A percentile compares a stretch with the other conserved stretches of the same genome.
Evolutionary conservation across 768 basidiomycete genomes (phyloP).

Genomic region (Leucosporidium yakuticum): DNA sequence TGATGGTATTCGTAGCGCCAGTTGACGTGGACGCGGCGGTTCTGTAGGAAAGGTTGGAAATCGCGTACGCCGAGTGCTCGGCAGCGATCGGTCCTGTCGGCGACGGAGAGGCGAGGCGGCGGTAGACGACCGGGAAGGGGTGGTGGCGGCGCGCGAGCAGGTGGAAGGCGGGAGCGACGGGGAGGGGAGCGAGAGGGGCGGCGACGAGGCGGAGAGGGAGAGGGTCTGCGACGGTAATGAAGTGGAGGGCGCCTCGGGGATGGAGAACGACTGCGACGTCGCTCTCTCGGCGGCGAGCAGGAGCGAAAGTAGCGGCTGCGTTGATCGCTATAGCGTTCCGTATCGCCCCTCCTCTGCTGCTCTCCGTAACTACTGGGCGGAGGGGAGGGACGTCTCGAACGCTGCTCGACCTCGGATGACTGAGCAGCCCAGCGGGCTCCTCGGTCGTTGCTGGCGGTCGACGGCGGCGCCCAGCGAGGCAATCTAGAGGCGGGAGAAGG

Average conservation of each 20-base stretch:
- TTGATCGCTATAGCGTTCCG: no score
- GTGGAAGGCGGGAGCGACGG: slow-evolving; percentile 1
- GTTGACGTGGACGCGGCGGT: slow-evolving; percentile 64
- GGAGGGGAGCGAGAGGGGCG: no score
- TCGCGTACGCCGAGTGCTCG: slow-evolving; percentile 72
- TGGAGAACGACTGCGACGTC: no score
- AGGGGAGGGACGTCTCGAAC: slow-evolving; percentile 55
- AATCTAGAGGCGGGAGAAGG: no score
- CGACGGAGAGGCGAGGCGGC: no score
- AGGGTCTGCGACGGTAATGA: not conserved
- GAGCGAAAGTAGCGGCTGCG: no score
- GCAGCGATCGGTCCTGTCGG: slow-evolving; percentile 81
- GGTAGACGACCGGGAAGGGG: no score
- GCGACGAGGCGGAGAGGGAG: not conserved
- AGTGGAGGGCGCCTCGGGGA: no score
- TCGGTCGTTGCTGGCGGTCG: slow-evolving; percentile 37
- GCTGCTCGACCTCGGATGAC: slow-evolving; percentile 71
- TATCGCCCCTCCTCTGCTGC: no score
- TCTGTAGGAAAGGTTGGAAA: slow-evolving; percentile 70
- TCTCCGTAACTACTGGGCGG: not conserved
- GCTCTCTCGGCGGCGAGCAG: no score
- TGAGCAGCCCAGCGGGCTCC: slow-evolving; percentile 47
- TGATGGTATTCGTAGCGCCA: slow-evolving; percentile 76
- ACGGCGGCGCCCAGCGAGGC: no score
- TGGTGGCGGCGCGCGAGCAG: not conserved